Conservation (phyloP, 257 asterid species). For the Scutellaria galericulata region DNA sequence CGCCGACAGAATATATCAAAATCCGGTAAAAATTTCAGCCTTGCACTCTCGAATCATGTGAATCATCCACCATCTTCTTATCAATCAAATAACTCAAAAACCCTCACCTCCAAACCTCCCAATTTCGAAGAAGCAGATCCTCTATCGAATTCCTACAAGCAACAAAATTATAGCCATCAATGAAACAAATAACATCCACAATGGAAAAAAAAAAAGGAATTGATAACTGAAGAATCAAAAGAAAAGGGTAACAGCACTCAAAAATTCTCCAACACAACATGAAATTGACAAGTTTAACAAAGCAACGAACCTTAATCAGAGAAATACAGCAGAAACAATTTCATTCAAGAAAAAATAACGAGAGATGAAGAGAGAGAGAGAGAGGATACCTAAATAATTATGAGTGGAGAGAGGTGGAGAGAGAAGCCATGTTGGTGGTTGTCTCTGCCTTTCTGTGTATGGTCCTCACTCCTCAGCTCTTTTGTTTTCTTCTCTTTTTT, state of each 20-base stretch:
- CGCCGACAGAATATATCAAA: neutral
- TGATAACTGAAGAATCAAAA: neutral
- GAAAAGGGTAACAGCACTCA: neutral
- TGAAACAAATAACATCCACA: slow-evolving; percentile 21
- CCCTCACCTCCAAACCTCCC: slow-evolving; percentile 45
- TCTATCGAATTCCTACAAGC: slow-evolving; percentile 44
- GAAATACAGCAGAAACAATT: slow-evolving; percentile 21
- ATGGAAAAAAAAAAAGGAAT: slow-evolving; percentile 16
- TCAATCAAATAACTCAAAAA: slow-evolving; percentile 37
- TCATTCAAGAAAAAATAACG: neutral
- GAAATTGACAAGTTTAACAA: slow-evolving; percentile 5
- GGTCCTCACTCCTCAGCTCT: slow-evolving; percentile 56
- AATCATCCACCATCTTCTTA: neutral
- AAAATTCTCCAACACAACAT: slow-evolving; percentile 21
- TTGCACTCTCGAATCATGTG: slow-evolving; percentile 30
- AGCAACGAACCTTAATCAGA: slow-evolving; percentile 21
- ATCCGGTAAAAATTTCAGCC: slow-evolving; percentile 20
- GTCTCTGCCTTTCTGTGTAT: slow-evolving; percentile 43
- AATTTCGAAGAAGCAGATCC: slow-evolving; percentile 38
- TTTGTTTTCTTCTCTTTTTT: slow-evolving; percentile 39
- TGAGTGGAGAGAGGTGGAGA: slow-evolving; percentile 48
- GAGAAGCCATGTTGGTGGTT: slow-evolving; percentile 51
- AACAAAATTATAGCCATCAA: slow-evolving; percentile 34
- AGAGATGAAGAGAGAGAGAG: slow-evolving; percentile 34
- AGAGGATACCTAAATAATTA: slow-evolving; percentile 40